Conservation (phyloP, 306 rosid species). For the Clitoria ternatea region DNA sequence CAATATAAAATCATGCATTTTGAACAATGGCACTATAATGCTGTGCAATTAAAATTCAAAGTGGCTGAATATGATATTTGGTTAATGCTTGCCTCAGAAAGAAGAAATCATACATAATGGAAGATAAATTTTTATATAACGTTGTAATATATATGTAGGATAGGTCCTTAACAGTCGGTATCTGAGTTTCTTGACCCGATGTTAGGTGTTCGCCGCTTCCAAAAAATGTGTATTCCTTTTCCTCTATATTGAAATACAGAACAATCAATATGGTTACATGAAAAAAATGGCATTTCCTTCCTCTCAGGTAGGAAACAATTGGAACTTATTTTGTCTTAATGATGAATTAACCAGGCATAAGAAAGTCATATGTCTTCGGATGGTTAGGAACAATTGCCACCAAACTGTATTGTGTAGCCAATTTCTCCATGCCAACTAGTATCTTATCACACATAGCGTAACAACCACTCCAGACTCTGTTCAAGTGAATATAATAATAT, state of each 20-base stretch:
- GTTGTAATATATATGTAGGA: not conserved
- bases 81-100: not conserved
- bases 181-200: not conserved
- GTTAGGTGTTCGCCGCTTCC: not conserved
- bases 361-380: conserved; percentile 25
- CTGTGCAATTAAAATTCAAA: not conserved
- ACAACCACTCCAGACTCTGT: conserved; percentile 87
- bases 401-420: conserved; percentile 16
- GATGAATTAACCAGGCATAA: conserved; percentile 19
- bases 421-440: conserved; percentile 19
- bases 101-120: conserved; percentile 3
- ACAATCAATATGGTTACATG: conserved; percentile 29
- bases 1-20: not conserved
- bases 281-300: conserved; percentile 15
- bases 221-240: not conserved
- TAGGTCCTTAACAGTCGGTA: not conserved
- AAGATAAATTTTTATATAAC: conserved; percentile 4
- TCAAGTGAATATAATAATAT: conserved; percentile 25
- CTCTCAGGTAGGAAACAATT: conserved; percentile 15
- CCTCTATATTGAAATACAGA: not conserved
- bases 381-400: conserved; percentile 17
- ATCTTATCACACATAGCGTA: conserved; percentile 52
- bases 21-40: not conserved
- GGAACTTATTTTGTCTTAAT: conserved; percentile 12
- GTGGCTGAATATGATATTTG: not conserved